phyloP scores from a whole-genome alignment of 2,329 filamentous ascomycete species.

The Coleophoma cylindrospora region DNA sequence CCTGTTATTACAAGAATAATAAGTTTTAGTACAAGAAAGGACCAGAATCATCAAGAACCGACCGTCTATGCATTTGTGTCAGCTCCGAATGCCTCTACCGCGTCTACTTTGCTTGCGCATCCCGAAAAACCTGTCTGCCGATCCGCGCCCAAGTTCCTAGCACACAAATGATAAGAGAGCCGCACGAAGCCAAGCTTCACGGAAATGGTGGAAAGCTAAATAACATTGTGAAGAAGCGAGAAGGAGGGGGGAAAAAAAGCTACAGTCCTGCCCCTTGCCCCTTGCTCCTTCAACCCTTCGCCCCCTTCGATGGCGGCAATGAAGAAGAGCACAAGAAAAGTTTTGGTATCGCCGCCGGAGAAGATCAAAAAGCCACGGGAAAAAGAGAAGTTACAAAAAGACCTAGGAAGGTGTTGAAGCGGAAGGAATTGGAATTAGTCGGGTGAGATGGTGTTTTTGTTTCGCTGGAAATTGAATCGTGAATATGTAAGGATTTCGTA shows the following conservation, averaged over 20 bases:
- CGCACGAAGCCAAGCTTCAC: not conserved
- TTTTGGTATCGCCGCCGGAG: slow-evolving; percentile 21
- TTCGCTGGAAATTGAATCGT: not conserved
- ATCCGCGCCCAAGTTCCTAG: not conserved
- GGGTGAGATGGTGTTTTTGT: not conserved
- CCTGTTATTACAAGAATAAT: too few relatives aligned
- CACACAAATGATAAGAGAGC: not conserved
- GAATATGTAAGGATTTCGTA: not conserved
- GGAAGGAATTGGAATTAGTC: not conserved
- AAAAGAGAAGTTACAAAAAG: not conserved
- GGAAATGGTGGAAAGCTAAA: not conserved
- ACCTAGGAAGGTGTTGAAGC: not conserved
- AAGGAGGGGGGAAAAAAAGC: not conserved
- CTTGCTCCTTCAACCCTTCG: not conserved
- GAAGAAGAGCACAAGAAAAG: slow-evolving; percentile 5
- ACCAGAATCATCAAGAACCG: too few relatives aligned
- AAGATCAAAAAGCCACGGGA: not conserved
- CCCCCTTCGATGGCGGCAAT: not conserved
- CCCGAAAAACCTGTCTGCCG: too few relatives aligned
- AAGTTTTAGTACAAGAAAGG: too few relatives aligned
- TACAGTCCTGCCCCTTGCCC: not conserved
- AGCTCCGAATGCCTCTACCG: too few relatives aligned
- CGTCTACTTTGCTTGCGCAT: too few relatives aligned
- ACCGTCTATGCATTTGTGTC: too few relatives aligned
- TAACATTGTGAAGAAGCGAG: not conserved